Conservation (phyloP, 1,139 yeast genomes). For the Candida neerlandica region DNA sequence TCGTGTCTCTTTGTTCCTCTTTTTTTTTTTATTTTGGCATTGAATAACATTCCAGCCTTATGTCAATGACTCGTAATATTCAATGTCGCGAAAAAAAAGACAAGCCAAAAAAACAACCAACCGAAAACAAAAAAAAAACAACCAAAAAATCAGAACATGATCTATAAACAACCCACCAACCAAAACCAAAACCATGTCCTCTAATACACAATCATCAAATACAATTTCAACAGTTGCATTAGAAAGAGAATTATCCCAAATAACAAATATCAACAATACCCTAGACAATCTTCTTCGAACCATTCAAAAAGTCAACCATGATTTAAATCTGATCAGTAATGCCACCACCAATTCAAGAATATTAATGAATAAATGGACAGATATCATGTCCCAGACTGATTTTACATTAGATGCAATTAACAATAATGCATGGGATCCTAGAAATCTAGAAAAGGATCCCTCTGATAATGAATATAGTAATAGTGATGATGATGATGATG, state of each 20-base stretch:
- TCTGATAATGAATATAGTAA: slow-evolving; percentile 12
- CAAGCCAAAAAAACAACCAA: slow-evolving; percentile 2
- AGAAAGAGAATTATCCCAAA: slow-evolving; percentile 40
- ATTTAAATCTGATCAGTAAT: slow-evolving; percentile 33
- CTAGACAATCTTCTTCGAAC: slow-evolving; percentile 32
- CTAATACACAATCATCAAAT: slow-evolving; percentile 3
- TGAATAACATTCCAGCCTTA: too few species aligned
- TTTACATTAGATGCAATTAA: slow-evolving; percentile 41
- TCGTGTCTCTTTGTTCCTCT: too few species aligned
- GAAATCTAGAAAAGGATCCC: slow-evolving; percentile 12
- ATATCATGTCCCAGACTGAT: slow-evolving; percentile 48
- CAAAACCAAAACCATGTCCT: not conserved
- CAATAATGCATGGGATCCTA: slow-evolving; percentile 40
- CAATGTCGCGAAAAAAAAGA: not conserved
- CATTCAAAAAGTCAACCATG: slow-evolving; percentile 28
- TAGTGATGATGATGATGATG: slow-evolving; percentile 28
- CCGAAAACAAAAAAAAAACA: not conserved
- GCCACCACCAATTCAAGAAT: slow-evolving; percentile 39
- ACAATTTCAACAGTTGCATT: slow-evolving; percentile 25
- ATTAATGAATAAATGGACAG: slow-evolving; percentile 47
- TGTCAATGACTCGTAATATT: too few species aligned
- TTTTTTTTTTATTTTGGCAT: too few species aligned
- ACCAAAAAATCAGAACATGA: slow-evolving; percentile 1
- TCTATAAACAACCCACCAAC: not conserved
- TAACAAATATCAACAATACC: slow-evolving; percentile 33